Evolutionary conservation across 2,329 filamentous ascomycete species (phyloP).

Genomic region (Neonectria coccinea): DNA sequence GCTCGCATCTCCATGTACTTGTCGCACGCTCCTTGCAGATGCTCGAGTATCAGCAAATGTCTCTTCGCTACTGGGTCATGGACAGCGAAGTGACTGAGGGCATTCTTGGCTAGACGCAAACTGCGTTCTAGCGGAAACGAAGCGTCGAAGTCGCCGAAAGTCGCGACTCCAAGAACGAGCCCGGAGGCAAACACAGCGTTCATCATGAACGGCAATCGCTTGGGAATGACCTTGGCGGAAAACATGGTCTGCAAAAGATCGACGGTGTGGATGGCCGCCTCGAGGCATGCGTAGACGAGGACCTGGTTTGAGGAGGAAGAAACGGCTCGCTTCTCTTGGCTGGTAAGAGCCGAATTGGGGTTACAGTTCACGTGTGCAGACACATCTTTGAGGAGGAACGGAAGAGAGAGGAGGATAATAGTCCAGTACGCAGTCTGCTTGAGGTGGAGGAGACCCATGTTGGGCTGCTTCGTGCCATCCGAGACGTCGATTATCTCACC

Average conservation of each 20-base stretch:
- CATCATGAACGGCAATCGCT: constrained; percentile 58
- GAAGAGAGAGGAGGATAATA: constrained; percentile 53
- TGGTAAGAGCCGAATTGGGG: constrained; percentile 30
- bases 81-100: constrained; percentile 41
- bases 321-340: constrained; percentile 16
- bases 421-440: constrained; percentile 55
- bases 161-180: constrained; percentile 57
- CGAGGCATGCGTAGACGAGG: constrained; percentile 50
- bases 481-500: constrained; percentile 34
- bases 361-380: constrained; percentile 39
- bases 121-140: constrained; percentile 48
- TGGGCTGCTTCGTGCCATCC: constrained; percentile 39
- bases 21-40: constrained; percentile 40
- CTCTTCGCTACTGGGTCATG: constrained; percentile 40
- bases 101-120: constrained; percentile 36
- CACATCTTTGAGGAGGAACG: constrained; percentile 50
- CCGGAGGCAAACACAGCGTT: constrained; percentile 60
- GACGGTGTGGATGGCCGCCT: constrained; percentile 52
- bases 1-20: constrained; percentile 40
- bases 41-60: constrained; percentile 41
- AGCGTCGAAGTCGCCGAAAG: constrained; percentile 58
- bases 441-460: constrained; percentile 46
- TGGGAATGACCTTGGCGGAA: constrained; percentile 50
- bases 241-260: constrained; percentile 54
- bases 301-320: constrained; percentile 40